These are phyloP conservation scores for Pterula multifida DNA, from an alignment of 1,284 basidiomycete genomes.

Conservation along the genomic window DNA sequence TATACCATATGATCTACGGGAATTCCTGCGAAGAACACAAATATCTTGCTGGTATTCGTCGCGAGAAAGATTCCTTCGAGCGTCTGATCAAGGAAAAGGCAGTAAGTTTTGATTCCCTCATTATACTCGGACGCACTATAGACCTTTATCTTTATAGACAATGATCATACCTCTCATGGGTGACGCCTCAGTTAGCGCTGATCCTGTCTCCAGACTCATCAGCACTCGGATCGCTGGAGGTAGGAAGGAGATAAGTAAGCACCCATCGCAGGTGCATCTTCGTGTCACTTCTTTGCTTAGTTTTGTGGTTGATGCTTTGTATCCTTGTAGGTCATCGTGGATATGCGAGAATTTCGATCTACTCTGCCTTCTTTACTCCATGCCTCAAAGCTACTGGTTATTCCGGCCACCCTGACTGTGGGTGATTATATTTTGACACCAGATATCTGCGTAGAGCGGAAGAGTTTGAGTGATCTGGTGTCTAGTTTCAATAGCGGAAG, in stretches of 20 bases:
- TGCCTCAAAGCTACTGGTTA: constrained; percentile 68
- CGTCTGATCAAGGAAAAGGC: constrained; percentile 85
- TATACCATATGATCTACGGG: constrained; percentile 92
- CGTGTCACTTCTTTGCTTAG: constrained; percentile 11
- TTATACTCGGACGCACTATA: constrained; percentile 1
- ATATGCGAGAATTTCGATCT: constrained; percentile 94
- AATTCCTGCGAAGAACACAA: constrained; percentile 94
- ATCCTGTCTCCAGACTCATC: constrained; percentile 74
- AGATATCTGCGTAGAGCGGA: constrained; percentile 93
- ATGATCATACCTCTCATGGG: constrained; percentile 90
- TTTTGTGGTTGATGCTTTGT: constrained; percentile 1
- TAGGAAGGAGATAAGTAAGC: constrained; percentile 50
- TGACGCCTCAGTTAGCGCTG: constrained; percentile 39
- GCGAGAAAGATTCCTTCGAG: constrained; percentile 94
- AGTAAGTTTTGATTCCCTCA: constrained; percentile 33
- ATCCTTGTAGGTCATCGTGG: constrained; percentile 71
- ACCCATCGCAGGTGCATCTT: constrained; percentile 52
- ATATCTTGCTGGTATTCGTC: constrained; percentile 79
- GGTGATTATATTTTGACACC: constrained; percentile 96
- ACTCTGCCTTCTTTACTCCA: constrained; percentile 87
- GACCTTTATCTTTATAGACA: constrained; percentile 30
- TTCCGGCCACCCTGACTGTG: constrained; percentile 87
- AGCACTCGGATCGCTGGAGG: constrained; percentile 86
- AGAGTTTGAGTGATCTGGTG: constrained; percentile 86
- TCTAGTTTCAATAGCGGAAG: constrained; percentile 89